phyloP scores from a whole-genome alignment of 345 rosid species.

The Brassica cretica region DNA sequence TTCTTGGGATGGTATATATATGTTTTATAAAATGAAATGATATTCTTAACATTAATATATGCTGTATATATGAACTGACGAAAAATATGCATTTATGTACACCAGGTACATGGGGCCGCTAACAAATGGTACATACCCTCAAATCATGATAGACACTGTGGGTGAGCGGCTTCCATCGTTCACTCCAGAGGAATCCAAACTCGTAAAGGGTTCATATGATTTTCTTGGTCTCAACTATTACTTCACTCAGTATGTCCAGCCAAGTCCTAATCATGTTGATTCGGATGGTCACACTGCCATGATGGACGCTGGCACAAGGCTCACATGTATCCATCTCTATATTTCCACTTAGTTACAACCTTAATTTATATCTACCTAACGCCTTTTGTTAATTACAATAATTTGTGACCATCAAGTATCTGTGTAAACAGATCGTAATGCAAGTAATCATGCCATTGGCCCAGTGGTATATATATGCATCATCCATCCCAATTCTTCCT shows the following conservation, averaged over 20 bases:
- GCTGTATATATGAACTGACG: neutral
- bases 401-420: neutral
- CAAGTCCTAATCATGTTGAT: neutral
- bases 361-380: neutral
- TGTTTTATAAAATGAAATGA: neutral
- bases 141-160: conserved; percentile 8
- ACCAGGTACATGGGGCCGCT: conserved; percentile 33
- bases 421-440: neutral
- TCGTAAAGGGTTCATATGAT: conserved; percentile 29
- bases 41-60: neutral
- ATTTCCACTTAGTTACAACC: neutral
- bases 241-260: conserved; percentile 12
- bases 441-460: neutral
- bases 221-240: conserved; percentile 38
- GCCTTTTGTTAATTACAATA: neutral
- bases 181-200: neutral
- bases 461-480: neutral
- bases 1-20: conserved; percentile 32
- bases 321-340: neutral
- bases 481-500: neutral
- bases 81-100: neutral
- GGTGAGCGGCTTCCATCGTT: conserved; percentile 18
- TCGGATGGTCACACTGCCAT: neutral
- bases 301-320: neutral
- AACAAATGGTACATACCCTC: conserved; percentile 32